phyloP scores from a whole-genome alignment of 2,329 filamentous ascomycete genomes.

The Parafenestella ontariensis region DNA sequence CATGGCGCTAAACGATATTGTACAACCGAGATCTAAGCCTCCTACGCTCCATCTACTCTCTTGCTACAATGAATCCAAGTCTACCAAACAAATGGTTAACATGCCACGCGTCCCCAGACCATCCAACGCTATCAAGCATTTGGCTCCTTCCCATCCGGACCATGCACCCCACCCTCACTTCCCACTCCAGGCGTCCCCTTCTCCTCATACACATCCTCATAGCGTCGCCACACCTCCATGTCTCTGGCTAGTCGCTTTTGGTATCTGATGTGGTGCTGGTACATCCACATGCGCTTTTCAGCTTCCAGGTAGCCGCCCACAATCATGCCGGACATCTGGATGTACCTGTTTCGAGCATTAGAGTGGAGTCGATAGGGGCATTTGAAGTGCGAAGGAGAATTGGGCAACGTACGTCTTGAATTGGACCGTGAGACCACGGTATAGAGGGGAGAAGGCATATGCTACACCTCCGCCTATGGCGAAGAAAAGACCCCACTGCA shows the following conservation, averaged over 20 bases:
- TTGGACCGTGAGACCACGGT: constrained; percentile 61
- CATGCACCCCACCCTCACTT: constrained; percentile 39
- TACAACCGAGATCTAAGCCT: not conserved
- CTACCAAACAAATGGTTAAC: not conserved
- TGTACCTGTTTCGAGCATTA: constrained; percentile 62
- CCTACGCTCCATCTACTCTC: not conserved
- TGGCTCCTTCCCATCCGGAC: constrained; percentile 10
- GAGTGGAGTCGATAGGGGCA: not conserved
- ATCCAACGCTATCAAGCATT: not conserved
- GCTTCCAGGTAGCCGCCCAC: constrained; percentile 79
- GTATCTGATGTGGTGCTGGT: constrained; percentile 70
- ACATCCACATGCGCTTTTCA: constrained; percentile 70
- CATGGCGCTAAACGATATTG: not conserved
- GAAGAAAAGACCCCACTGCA: constrained; percentile 71
- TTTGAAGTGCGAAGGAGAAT: too few species aligned
- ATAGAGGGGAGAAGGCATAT: constrained; percentile 72
- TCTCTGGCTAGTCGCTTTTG: constrained; percentile 70
- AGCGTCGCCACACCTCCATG: constrained; percentile 71
- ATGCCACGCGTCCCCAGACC: not conserved
- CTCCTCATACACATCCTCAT: constrained; percentile 66
- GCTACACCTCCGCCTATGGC: constrained; percentile 68
- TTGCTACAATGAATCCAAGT: not conserved
- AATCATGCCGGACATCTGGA: constrained; percentile 89
- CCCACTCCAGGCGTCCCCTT: constrained; percentile 47
- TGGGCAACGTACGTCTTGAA: constrained; percentile 41